A percentile compares a stretch with the other conserved stretches of the same genome.
Evolutionary conservation across 148 eudicot species (phyloP).

Genomic region (Spergularia bocconei): DNA sequence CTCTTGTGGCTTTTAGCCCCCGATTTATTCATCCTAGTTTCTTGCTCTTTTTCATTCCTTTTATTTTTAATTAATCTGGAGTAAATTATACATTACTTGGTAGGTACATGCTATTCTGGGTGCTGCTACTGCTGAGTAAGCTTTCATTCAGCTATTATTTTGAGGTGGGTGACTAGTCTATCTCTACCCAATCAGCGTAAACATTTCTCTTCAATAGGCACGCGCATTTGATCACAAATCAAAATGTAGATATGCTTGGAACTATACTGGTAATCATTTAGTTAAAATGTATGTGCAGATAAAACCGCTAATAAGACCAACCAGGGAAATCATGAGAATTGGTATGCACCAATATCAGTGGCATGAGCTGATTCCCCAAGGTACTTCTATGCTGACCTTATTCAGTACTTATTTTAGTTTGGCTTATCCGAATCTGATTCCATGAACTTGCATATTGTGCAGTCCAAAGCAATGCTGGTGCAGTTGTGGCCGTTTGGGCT

Average conservation of each 20-base stretch:
- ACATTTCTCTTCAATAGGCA: background rate
- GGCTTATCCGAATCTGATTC: slow-evolving; percentile 25
- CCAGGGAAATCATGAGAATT: slow-evolving; percentile 75
- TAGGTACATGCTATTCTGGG: slow-evolving; percentile 93
- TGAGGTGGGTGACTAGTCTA: slow-evolving; percentile 48
- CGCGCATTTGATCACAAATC: background rate
- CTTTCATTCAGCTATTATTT: slow-evolving; percentile 88
- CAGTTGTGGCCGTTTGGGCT: slow-evolving; percentile 90
- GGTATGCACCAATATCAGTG: slow-evolving; percentile 63
- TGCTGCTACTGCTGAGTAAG: slow-evolving; percentile 77
- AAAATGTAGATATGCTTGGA: background rate
- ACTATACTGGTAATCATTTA: background rate
- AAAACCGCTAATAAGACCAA: slow-evolving; percentile 88
- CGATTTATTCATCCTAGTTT: slow-evolving; percentile 13
- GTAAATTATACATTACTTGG: slow-evolving; percentile 4
- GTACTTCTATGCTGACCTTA: slow-evolving; percentile 31
- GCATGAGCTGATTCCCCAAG: slow-evolving; percentile 88
- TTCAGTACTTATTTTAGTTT: slow-evolving; percentile 6
- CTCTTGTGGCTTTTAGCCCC: slow-evolving; percentile 19
- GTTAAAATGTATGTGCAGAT: slow-evolving; percentile 50
- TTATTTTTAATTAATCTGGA: background rate
- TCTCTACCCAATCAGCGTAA: background rate
- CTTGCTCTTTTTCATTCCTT: background rate
- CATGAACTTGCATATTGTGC: slow-evolving; percentile 23
- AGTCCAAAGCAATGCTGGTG: slow-evolving; percentile 90